A percentile compares a stretch with the other conserved stretches of the same genome.
Evolutionary conservation across 805 yeast species (phyloP).

Genomic region (Wickerhamiella occidentalis): DNA sequence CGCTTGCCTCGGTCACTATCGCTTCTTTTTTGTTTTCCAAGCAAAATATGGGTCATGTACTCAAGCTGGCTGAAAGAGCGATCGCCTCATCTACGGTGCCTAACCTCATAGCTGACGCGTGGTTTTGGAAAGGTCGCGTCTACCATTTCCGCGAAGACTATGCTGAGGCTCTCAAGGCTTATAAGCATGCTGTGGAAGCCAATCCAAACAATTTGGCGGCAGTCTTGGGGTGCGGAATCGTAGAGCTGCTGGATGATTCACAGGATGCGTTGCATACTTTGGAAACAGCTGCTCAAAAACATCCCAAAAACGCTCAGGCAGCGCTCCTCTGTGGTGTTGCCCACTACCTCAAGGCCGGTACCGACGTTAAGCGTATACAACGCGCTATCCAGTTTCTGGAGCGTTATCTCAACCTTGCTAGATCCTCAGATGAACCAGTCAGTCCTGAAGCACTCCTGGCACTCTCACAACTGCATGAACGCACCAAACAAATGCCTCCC

Average conservation of each 20-base stretch:
- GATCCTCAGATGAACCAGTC: conserved; percentile 42
- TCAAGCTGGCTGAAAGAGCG: conserved; percentile 43
- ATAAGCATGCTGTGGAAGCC: conserved; percentile 56
- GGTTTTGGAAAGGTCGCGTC: conserved; percentile 80
- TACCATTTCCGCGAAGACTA: conserved; percentile 48
- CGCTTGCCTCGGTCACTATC: conserved; percentile 46
- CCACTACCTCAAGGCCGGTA: conserved; percentile 40
- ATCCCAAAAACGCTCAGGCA: conserved; percentile 62
- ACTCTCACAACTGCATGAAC: conserved; percentile 59
- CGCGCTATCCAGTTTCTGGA: conserved; percentile 58
- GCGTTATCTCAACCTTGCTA: conserved; percentile 50
- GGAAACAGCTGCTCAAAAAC: conserved; percentile 55
- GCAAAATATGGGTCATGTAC: conserved; percentile 45
- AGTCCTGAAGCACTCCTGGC: conserved; percentile 53
- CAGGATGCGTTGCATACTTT: conserved; percentile 81
- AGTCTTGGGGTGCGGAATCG: conserved; percentile 72
- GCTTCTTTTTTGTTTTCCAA: conserved; percentile 64
- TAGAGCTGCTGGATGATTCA: conserved; percentile 62
- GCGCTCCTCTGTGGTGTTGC: conserved; percentile 58
- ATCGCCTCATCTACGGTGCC: conserved; percentile 32
- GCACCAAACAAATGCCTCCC: conserved; percentile 33
- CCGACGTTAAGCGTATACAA: conserved; percentile 20
- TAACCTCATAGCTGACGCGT: conserved; percentile 44
- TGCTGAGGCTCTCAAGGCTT: conserved; percentile 57
- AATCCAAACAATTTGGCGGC: conserved; percentile 54